These are phyloP conservation scores for Paxillus rubicundulus DNA, from an alignment of 768 basidiomycete genomes.

Conservation along the genomic window DNA sequence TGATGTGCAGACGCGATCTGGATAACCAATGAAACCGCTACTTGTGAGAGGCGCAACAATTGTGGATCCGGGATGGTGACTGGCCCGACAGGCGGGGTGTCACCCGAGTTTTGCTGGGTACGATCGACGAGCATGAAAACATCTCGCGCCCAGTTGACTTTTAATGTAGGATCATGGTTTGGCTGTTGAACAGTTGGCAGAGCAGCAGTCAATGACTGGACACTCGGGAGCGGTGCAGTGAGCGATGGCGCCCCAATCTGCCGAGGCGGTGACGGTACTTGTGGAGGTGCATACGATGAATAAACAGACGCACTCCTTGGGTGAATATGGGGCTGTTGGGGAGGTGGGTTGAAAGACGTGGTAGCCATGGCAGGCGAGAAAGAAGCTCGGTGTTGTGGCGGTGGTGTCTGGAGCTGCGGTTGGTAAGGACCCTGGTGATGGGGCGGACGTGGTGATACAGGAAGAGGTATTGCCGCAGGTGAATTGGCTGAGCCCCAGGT, in stretches of 20 bases:
- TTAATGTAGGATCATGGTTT: conserved; percentile 53
- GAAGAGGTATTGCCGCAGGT: conserved; percentile 19
- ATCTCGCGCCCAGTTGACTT: conserved; percentile 79
- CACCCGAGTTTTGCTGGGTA: conserved; percentile 35
- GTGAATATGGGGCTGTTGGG: conserved; percentile 21
- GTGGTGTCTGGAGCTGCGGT: conserved; percentile 19
- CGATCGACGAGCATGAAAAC: conserved; percentile 79
- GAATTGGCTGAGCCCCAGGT: conserved; percentile 18
- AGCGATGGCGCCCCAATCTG: conserved; percentile 43
- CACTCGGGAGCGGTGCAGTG: conserved; percentile 67
- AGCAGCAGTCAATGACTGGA: conserved; percentile 54
- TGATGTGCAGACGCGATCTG: conserved; percentile 44
- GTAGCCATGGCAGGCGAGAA: conserved; percentile 24
- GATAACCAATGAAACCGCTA: conserved; percentile 66
- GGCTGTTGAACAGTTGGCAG: conserved; percentile 52
- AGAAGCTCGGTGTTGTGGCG: conserved; percentile 23
- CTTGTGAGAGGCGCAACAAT: conserved; percentile 56
- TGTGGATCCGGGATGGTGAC: conserved; percentile 55
- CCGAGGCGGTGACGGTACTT: conserved; percentile 23
- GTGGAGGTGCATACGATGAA: conserved; percentile 18
- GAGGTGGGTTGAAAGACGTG: conserved; percentile 23
- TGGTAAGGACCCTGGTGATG: conserved; percentile 19
- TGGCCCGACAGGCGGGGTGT: conserved; percentile 48
- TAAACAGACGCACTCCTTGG: conserved; percentile 16
- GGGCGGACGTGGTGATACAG: conserved; percentile 21